phyloP scores from a whole-genome alignment of 225 moss, liverwort and hornwort species.

The Pseudoscleropodium purum region DNA sequence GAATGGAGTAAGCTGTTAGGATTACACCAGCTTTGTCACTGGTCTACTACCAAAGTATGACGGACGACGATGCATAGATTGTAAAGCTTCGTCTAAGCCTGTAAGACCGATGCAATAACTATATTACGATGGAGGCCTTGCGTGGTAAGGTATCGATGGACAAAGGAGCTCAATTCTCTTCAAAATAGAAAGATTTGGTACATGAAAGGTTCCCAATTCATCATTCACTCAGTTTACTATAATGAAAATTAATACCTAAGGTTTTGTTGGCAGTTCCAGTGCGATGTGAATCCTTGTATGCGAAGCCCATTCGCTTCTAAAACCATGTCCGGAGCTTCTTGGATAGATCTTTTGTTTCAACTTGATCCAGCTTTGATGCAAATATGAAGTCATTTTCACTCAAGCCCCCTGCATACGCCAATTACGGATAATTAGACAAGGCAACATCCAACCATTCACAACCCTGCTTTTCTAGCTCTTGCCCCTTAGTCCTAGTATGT shows the following conservation, averaged over 20 bases:
- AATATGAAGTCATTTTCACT: slow-evolving; percentile 82
- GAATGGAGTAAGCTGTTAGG: neutral
- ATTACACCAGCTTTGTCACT: neutral
- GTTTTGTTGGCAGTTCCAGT: neutral
- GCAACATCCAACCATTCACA: neutral
- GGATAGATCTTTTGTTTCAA: slow-evolving; percentile 66
- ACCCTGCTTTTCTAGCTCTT: neutral
- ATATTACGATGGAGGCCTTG: neutral
- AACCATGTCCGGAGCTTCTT: slow-evolving; percentile 63
- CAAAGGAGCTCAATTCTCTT: neutral
- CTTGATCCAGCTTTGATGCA: slow-evolving; percentile 75
- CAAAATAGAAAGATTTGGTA: neutral
- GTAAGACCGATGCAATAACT: neutral
- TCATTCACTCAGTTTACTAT: neutral
- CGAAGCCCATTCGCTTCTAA: neutral
- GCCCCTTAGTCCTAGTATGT: neutral
- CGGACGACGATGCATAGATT: neutral
- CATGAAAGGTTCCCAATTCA: neutral
- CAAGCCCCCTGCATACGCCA: slow-evolving; percentile 46
- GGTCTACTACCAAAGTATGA: neutral
- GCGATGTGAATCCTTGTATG: neutral
- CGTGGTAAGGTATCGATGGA: neutral
- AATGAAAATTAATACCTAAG: neutral
- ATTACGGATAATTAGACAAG: neutral
- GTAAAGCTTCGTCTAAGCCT: neutral